These are phyloP conservation scores for Sporothrix curviconia DNA, from an alignment of 2,329 filamentous ascomycete genomes.

Conservation along the genomic window DNA sequence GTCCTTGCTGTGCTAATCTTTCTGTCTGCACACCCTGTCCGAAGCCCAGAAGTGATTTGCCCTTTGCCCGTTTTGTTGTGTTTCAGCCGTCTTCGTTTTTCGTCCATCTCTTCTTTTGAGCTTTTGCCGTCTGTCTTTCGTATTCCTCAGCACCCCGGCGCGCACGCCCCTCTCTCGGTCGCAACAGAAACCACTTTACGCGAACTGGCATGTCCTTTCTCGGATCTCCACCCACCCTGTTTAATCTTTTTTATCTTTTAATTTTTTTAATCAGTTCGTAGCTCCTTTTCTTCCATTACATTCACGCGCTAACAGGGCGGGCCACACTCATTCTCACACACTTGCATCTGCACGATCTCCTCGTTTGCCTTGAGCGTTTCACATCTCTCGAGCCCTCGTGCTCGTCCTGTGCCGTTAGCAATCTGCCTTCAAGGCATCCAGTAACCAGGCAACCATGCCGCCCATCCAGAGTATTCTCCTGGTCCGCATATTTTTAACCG, in stretches of 20 bases:
- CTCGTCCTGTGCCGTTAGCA: too few species aligned
- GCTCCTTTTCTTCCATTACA: neutral
- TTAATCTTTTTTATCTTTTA: neutral
- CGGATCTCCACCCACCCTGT: neutral
- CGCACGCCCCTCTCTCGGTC: neutral
- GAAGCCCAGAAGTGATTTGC: neutral
- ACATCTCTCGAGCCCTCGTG: neutral
- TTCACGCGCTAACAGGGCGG: neutral
- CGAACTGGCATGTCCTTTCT: conserved; percentile 1
- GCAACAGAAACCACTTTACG: conserved; percentile 4
- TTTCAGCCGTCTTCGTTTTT: neutral
- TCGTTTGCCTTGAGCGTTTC: too few species aligned
- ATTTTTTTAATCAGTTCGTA: too few species aligned
- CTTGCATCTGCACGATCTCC: too few species aligned
- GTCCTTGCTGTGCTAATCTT: neutral
- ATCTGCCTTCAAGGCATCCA: neutral
- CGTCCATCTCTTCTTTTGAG: neutral
- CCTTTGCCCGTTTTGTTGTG: neutral
- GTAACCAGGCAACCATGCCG: neutral
- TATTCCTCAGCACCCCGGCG: neutral
- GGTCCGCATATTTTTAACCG: conserved; percentile 8
- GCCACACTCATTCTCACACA: too few species aligned
- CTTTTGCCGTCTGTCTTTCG: neutral
- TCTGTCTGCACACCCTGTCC: neutral
- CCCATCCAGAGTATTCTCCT: neutral